Evolutionary conservation across 129 eudicot species (phyloP).

Genomic region (Lactuca sativa): DNA sequence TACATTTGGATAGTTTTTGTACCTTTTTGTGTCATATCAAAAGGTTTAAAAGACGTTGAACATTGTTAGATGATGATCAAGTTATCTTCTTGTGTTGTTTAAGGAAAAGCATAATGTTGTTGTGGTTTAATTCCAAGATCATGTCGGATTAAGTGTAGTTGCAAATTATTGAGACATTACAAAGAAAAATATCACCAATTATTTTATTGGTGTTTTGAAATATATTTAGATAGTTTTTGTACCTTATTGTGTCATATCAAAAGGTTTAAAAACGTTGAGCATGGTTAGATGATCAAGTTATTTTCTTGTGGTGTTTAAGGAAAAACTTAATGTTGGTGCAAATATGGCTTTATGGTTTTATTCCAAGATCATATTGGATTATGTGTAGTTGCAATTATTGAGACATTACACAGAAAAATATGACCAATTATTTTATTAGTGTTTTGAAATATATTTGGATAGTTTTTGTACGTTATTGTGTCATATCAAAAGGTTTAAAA

Average conservation of each 20-base stretch:
- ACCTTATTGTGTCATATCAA: not conserved
- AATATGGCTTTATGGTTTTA: not conserved
- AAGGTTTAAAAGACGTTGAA: not conserved
- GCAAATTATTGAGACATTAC: not conserved
- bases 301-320: not conserved
- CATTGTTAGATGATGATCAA: too few relatives aligned
- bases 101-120: not conserved
- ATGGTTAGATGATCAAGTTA: not conserved
- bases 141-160: not conserved
- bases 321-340: not conserved
- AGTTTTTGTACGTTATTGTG: not conserved
- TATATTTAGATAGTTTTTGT: not conserved
- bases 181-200: too few relatives aligned
- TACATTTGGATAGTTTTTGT: not conserved
- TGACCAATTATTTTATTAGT: too few relatives aligned
- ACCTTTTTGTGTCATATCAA: not conserved
- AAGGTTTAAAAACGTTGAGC: not conserved
- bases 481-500: not conserved
- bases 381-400: too few relatives aligned
- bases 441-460: not conserved
- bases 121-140: not conserved
- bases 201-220: not conserved
- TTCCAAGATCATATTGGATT: not conserved
- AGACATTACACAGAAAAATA: not conserved
- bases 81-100: not conserved